Evolutionary conservation across 2,329 filamentous ascomycete species (phyloP).

Genomic region (Chrysoporthe puriensis): DNA sequence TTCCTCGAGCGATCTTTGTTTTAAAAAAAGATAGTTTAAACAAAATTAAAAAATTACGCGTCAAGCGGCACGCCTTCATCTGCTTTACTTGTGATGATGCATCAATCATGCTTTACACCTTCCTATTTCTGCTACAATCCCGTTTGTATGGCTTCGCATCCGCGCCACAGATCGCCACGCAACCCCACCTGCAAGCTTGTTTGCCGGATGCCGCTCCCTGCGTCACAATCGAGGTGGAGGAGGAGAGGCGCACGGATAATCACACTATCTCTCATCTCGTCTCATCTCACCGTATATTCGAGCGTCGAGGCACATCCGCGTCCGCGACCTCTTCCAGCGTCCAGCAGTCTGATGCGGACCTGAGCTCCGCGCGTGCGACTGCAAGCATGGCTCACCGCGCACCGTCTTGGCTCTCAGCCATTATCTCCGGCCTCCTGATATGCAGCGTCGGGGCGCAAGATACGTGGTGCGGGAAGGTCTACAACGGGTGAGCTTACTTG

Average conservation of each 20-base stretch:
- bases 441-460: slow-evolving; percentile 15
- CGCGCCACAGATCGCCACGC: neutral
- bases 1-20: too few species aligned
- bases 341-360: too few species aligned
- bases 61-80: too few species aligned
- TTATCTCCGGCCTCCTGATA: slow-evolving; percentile 1
- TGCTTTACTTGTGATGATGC: neutral
- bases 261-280: neutral
- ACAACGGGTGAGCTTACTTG: slow-evolving; percentile 41
- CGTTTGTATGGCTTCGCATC: neutral
- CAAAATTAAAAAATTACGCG: too few species aligned
- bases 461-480: slow-evolving; percentile 52
- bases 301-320: neutral
- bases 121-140: neutral
- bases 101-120: neutral
- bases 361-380: neutral
- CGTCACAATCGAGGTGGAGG: slow-evolving; percentile 1
- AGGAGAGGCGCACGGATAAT: neutral
- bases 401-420: slow-evolving; percentile 17
- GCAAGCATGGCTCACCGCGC: slow-evolving; percentile 15
- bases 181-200: slow-evolving; percentile 4
- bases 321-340: too few species aligned
- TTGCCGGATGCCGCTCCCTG: neutral
- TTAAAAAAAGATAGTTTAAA: too few species aligned
- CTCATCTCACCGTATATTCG: neutral